A percentile compares a stretch with the other conserved stretches of the same genome.
These are phyloP conservation scores for Penstemon davidsonii DNA, from an alignment of 257 asterid species.

Conservation along the genomic window DNA sequence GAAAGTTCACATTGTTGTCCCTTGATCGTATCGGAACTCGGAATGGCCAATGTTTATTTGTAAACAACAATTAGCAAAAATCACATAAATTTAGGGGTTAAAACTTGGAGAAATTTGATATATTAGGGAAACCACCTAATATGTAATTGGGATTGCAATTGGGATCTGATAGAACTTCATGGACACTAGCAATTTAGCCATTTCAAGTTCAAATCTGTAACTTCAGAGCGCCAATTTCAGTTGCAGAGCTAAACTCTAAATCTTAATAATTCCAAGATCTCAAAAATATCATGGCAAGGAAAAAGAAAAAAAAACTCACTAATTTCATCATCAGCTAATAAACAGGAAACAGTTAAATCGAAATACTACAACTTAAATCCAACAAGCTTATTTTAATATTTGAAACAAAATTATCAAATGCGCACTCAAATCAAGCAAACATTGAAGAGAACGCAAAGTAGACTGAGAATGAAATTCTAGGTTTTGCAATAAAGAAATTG, in stretches of 20 bases:
- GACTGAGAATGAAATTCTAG: constrained; percentile 19
- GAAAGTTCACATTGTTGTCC: not conserved
- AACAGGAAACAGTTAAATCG: constrained; percentile 11
- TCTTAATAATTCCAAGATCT: constrained; percentile 10
- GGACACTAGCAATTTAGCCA: constrained; percentile 5
- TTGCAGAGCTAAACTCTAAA: constrained; percentile 5
- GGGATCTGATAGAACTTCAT: not conserved
- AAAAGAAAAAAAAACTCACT: not conserved
- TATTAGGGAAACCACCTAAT: not conserved
- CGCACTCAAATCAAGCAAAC: constrained; percentile 29
- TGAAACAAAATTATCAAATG: constrained; percentile 4
- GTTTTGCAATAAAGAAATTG: constrained; percentile 19
- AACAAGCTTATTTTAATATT: constrained; percentile 12
- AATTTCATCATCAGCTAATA: constrained; percentile 20
- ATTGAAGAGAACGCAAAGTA: not conserved
- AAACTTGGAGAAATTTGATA: constrained; percentile 7
- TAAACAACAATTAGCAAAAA: not conserved
- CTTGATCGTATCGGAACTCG: not conserved
- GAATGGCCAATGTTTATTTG: not conserved
- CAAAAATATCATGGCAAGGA: not conserved
- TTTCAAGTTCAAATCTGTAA: constrained; percentile 17
- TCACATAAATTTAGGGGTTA: not conserved
- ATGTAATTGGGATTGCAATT: constrained; percentile 9
- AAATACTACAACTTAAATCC: constrained; percentile 11
- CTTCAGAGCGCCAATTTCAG: constrained; percentile 13